Percentiles rank a stretch among this genome's conserved stretches.
These are phyloP conservation scores for Mimosa bimucronata DNA, from an alignment of 306 rosid genomes.

Conservation along the genomic window DNA sequence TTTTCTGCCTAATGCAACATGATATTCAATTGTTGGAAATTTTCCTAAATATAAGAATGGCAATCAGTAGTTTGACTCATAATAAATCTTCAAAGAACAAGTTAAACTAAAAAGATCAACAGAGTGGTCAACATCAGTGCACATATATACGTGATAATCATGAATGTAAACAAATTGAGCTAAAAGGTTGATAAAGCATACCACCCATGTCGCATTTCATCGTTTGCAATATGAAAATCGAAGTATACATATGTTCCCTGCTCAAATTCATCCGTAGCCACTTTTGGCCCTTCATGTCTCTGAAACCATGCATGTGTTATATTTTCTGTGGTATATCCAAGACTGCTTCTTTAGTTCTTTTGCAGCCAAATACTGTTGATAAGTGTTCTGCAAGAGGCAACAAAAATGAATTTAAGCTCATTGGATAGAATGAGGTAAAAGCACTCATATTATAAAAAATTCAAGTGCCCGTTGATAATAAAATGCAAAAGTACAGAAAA, in stretches of 20 bases:
- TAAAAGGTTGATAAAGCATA: constrained; percentile 35
- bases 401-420: constrained; percentile 28
- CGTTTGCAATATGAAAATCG: constrained; percentile 81
- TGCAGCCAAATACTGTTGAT: constrained; percentile 87
- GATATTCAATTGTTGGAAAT: background rate
- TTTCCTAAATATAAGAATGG: background rate
- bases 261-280: constrained; percentile 89
- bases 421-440: constrained; percentile 1
- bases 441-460: constrained; percentile 6
- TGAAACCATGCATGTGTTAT: constrained; percentile 96
- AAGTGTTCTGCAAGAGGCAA: constrained; percentile 68
- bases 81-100: background rate
- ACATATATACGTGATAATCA: constrained; percentile 4
- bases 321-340: constrained; percentile 90
- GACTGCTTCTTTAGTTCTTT: constrained; percentile 91
- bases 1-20: background rate
- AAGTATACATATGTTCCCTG: constrained; percentile 92
- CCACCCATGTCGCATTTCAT: constrained; percentile 86
- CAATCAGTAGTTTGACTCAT: background rate
- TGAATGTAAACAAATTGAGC: background rate
- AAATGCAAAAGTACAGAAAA: constrained; percentile 76
- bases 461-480: constrained; percentile 82
- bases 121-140: background rate
- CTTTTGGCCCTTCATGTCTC: constrained; percentile 89
- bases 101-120: background rate